These are phyloP conservation scores for Mucor indicus DNA, from an alignment of 371 early-diverging fungal species.

Conservation along the genomic window DNA sequence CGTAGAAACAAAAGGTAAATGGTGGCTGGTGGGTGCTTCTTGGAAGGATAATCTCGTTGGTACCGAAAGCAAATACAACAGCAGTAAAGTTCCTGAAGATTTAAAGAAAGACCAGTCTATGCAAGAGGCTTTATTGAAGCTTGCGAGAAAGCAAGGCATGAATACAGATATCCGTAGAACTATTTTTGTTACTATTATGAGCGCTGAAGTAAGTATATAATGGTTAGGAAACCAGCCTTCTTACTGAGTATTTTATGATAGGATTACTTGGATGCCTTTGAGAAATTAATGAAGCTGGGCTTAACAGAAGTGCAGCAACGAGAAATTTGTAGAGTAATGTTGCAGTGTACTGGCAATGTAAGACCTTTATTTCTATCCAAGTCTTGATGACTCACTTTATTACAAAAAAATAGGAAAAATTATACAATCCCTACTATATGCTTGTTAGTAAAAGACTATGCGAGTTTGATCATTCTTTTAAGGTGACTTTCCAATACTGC, in stretches of 20 bases:
- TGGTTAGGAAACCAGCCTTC: neutral
- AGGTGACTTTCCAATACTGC: conserved; percentile 91
- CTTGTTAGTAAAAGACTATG: conserved; percentile 81
- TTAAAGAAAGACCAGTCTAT: conserved; percentile 45
- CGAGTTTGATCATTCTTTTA: conserved; percentile 71
- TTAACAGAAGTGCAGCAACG: conserved; percentile 90
- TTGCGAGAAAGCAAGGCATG: conserved; percentile 89
- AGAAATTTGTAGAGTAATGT: conserved; percentile 89
- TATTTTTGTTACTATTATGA: conserved; percentile 91
- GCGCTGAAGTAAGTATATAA: conserved; percentile 68
- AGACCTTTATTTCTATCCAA: conserved; percentile 5
- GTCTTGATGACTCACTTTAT: neutral
- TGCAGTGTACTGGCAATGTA: conserved; percentile 88
- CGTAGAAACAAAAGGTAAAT: conserved; percentile 82
- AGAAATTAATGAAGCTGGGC: conserved; percentile 76
- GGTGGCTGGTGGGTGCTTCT: conserved; percentile 86
- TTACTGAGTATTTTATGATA: conserved; percentile 19
- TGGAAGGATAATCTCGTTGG: conserved; percentile 73
- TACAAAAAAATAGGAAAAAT: conserved; percentile 76
- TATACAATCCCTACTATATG: conserved; percentile 94
- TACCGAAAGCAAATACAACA: conserved; percentile 40
- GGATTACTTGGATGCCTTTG: conserved; percentile 93
- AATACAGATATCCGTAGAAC: conserved; percentile 93
- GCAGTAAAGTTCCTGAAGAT: conserved; percentile 34
- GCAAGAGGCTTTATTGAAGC: conserved; percentile 64